A percentile compares a stretch with the other conserved stretches of the same genome.
Conservation (phyloP, 2,329 filamentous ascomycete species). For the Fonsecaea monophora region DNA sequence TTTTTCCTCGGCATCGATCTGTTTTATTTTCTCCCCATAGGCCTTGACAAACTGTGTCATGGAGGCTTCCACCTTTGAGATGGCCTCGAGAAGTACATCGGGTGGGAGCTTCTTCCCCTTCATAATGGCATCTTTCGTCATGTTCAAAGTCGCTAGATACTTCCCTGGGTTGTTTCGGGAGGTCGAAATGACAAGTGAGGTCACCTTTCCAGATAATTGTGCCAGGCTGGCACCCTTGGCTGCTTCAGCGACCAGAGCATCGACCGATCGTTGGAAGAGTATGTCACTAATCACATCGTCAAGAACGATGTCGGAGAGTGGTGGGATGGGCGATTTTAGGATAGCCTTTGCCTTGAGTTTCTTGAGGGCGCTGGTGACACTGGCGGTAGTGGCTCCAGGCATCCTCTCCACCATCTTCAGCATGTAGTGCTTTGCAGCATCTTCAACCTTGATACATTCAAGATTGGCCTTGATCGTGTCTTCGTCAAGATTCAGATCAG, state of each 20-base stretch:
- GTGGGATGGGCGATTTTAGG: slow-evolving; percentile 34
- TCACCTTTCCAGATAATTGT: slow-evolving; percentile 32
- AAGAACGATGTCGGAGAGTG: slow-evolving; percentile 35
- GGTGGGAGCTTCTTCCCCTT: slow-evolving; percentile 15
- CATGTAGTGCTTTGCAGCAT: slow-evolving; percentile 35
- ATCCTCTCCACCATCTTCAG: slow-evolving; percentile 30
- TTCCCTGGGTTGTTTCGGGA: slow-evolving; percentile 33
- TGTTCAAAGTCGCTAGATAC: slow-evolving; percentile 23
- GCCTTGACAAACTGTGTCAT: slow-evolving; percentile 34
- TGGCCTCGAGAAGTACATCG: slow-evolving; percentile 24
- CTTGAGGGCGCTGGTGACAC: slow-evolving; percentile 25
- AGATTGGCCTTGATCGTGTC: slow-evolving; percentile 34
- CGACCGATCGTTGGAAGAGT: slow-evolving; percentile 26
- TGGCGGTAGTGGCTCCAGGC: slow-evolving; percentile 23
- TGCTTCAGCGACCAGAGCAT: slow-evolving; percentile 23
- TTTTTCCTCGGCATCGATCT: slow-evolving; percentile 14
- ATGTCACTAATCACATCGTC: slow-evolving; percentile 28
- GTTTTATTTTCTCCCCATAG: slow-evolving; percentile 23
- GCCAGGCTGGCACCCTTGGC: slow-evolving; percentile 12
- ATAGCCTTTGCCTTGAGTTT: slow-evolving; percentile 34
- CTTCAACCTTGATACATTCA: slow-evolving; percentile 36
- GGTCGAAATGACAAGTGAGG: slow-evolving; percentile 29
- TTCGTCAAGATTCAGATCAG: slow-evolving; percentile 29
- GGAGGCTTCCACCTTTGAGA: slow-evolving; percentile 31
- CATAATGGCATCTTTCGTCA: slow-evolving; percentile 20